phyloP scores from a whole-genome alignment of 73 alveolate genomes.

The Durusdinium trenchii region DNA sequence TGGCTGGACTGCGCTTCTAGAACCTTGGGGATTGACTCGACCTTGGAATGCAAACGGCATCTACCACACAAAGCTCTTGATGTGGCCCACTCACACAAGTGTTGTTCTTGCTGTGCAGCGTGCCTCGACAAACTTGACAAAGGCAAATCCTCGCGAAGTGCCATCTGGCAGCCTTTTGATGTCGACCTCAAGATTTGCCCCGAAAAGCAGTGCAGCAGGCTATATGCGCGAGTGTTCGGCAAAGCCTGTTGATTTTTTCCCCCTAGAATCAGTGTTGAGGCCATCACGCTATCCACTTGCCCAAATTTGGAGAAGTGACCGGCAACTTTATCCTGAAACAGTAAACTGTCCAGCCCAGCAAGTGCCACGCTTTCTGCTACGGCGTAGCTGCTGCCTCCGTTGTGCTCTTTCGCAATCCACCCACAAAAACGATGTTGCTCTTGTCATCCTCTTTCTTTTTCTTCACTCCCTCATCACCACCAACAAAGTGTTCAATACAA shows the following conservation, averaged over 20 bases:
- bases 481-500: not conserved
- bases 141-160: constrained; percentile 91
- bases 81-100: not conserved
- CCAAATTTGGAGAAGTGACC: constrained; percentile 89
- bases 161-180: constrained; percentile 82
- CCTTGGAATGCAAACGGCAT: constrained; percentile 13
- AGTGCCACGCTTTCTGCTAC: not conserved
- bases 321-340: constrained; percentile 74
- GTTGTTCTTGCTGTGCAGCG: not conserved
- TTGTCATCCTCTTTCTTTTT: constrained; percentile 43
- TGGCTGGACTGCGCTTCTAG: constrained; percentile 83
- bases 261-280: not conserved
- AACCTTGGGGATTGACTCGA: constrained; percentile 62
- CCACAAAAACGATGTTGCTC: constrained; percentile 81
- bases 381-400: constrained; percentile 53
- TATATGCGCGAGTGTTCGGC: no score
- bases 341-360: not conserved
- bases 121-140: constrained; percentile 89
- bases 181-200: constrained; percentile 18
- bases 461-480: constrained; percentile 18
- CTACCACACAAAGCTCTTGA: not conserved
- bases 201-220: not conserved
- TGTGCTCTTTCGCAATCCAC: constrained; percentile 84
- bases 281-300: constrained; percentile 75
- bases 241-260: not conserved